These are phyloP conservation scores for Lasiosphaeria ovina DNA, from an alignment of 495 filamentous ascomycete species.

Conservation along the genomic window DNA sequence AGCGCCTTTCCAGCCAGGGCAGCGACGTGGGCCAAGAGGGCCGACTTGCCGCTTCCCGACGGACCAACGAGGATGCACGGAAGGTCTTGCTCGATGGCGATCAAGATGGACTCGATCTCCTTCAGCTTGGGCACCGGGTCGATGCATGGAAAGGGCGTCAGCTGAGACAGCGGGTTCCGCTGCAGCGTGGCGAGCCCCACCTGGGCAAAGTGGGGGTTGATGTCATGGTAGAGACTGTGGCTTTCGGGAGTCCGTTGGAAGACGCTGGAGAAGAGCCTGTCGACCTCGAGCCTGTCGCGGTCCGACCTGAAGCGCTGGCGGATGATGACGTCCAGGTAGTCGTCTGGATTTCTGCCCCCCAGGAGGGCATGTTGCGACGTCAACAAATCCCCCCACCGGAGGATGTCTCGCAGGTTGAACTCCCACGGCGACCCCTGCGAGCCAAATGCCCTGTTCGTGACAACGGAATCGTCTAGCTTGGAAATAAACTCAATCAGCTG, in stretches of 20 bases:
- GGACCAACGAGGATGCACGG: conserved; percentile 86
- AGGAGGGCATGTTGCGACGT: conserved; percentile 55
- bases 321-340: conserved; percentile 81
- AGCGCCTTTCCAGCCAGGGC: conserved; percentile 68
- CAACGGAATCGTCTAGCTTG: conserved; percentile 66
- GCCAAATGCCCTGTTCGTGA: conserved; percentile 64
- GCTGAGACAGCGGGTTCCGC: conserved; percentile 58
- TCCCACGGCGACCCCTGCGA: conserved; percentile 91
- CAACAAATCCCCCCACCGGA: conserved; percentile 81
- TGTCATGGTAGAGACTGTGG: conserved; percentile 64
- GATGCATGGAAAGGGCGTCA: conserved; percentile 52
- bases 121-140: conserved; percentile 58
- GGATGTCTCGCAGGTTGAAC: conserved; percentile 90
- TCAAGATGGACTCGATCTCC: conserved; percentile 78
- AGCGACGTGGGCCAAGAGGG: conserved; percentile 74
- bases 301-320: conserved; percentile 79
- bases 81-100: conserved; percentile 80
- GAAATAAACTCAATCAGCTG: conserved; percentile 80
- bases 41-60: conserved; percentile 83
- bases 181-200: conserved; percentile 72
- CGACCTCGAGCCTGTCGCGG: conserved; percentile 62
- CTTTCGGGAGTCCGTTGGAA: conserved; percentile 38
- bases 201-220: conserved; percentile 55
- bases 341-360: conserved; percentile 49
- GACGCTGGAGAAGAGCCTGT: conserved; percentile 56